phyloP scores from a whole-genome alignment of 140 eudicot species.

The Senecio squalidus region DNA sequence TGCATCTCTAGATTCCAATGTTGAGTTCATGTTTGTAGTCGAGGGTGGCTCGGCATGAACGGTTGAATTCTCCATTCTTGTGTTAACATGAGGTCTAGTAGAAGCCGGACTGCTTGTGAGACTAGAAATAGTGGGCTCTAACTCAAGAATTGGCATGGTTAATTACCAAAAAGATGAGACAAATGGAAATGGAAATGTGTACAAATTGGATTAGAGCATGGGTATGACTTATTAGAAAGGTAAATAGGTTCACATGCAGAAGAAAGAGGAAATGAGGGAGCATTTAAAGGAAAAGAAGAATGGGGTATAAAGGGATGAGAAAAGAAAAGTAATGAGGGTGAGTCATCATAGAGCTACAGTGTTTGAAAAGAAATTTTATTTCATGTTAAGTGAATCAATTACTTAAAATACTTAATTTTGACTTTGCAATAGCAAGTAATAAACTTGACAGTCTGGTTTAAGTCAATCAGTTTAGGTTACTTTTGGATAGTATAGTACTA shows the following conservation, averaged over 20 bases:
- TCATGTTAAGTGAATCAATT: background rate
- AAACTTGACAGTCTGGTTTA: background rate
- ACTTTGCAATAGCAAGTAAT: background rate
- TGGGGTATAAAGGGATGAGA: background rate
- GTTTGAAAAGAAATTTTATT: background rate
- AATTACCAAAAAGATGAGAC: background rate
- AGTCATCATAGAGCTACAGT: slow-evolving; percentile 30
- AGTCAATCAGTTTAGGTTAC: background rate
- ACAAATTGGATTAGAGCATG: slow-evolving; percentile 19
- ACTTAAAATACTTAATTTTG: background rate
- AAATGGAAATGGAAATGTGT: slow-evolving; percentile 8
- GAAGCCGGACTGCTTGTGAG: slow-evolving; percentile 17
- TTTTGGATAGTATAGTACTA: background rate
- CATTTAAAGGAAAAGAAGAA: slow-evolving; percentile 28
- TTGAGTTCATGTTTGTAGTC: slow-evolving; percentile 20
- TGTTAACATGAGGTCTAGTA: slow-evolving; percentile 21
- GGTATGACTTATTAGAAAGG: background rate
- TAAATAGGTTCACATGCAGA: slow-evolving; percentile 32
- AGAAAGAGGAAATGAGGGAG: slow-evolving; percentile 9
- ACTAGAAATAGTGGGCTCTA: slow-evolving; percentile 22
- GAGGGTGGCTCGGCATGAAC: slow-evolving; percentile 43
- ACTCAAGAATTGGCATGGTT: slow-evolving; percentile 37
- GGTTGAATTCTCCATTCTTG: slow-evolving; percentile 32
- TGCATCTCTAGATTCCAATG: slow-evolving; percentile 28
- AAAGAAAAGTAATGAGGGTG: slow-evolving; percentile 18